Evolutionary conservation across 495 filamentous ascomycete species (phyloP), one percentile per base, ranked within the genome.

Genomic region (Xylaria curta): DNA sequence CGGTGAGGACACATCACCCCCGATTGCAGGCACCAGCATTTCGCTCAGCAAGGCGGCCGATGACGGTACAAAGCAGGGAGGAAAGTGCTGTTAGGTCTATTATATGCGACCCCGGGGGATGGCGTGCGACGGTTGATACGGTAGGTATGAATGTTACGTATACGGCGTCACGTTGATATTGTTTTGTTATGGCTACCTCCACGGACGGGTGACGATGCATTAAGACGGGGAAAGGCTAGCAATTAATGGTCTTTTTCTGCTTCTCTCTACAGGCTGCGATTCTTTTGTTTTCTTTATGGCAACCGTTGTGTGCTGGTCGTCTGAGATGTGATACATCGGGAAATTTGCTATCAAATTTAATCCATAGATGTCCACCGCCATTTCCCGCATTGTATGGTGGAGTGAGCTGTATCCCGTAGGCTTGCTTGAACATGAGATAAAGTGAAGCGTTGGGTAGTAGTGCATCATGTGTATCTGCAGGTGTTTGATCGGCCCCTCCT

Each of bases 81-180:
- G 93, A 64, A 91, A 91, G 81, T 99, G 96, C 87, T 99, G 96
- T 84, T 97, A 92, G 82, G 72, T 66, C 73, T 58, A 66, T 60
- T 40, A 51, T 38, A 70, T 63, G 76, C 72, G 76, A 46, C 66
- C 66, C 58, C 76, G 71, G 70, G 73, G 65, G 74, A 76, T 73
- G 74, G 42, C 60, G 74, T 76, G 67, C 70, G 76, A 78, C 76
- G 78, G 75, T 80, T 66, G 78, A 81, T 81, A 80, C 76, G 82
- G 76, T 73, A 76, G 76, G 80, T 76, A 82, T 76, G 78, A 78
- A 82, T 76, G 69, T 78, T 79, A 77, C 73, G 78, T 81, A 79
- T 79, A 82, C 74, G 84, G 83, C 82, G 82, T 85, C 82, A 81
- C 79, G 76, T 81, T 73, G 60, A 36, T 60, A 82, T 84, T 72